phyloP scores from a whole-genome alignment of 495 filamentous ascomycete species.

The Lasiosphaeria miniovina region DNA sequence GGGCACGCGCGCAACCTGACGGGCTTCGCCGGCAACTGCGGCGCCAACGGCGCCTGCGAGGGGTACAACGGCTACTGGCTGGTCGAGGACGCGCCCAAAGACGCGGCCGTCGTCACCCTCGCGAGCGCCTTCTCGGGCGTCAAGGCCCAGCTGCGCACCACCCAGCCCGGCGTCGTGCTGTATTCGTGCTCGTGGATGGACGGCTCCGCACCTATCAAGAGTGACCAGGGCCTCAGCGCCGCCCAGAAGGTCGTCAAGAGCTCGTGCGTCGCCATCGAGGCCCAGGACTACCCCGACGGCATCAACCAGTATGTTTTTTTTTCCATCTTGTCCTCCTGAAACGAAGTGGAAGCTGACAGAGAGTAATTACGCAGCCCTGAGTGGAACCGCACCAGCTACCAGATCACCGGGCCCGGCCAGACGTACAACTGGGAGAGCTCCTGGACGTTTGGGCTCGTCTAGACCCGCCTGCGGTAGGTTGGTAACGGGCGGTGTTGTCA shows the following conservation, averaged over 20 bases:
- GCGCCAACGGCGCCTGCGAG: constrained; percentile 60
- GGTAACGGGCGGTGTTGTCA: not conserved
- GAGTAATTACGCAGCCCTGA: constrained; percentile 47
- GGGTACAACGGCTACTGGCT: constrained; percentile 80
- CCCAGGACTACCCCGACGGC: constrained; percentile 71
- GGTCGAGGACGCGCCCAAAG: constrained; percentile 57
- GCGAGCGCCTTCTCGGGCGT: constrained; percentile 62
- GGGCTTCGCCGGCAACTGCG: constrained; percentile 63
- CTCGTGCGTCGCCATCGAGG: constrained; percentile 59
- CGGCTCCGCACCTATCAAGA: constrained; percentile 55
- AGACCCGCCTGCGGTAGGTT: not conserved
- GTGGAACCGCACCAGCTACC: constrained; percentile 60
- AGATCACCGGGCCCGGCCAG: constrained; percentile 57
- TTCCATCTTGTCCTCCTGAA: not conserved
- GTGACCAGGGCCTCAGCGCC: constrained; percentile 61
- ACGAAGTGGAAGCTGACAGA: constrained; percentile 15
- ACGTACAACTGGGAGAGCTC: constrained; percentile 48
- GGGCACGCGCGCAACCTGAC: constrained; percentile 58
- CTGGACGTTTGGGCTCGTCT: constrained; percentile 45
- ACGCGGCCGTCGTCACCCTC: constrained; percentile 58
- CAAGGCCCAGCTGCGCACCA: constrained; percentile 64
- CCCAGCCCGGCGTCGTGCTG: constrained; percentile 68
- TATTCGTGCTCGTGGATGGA: constrained; percentile 72
- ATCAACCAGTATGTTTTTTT: constrained; percentile 61
- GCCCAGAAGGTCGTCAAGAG: constrained; percentile 49